Percentiles rank a stretch among this genome's conserved stretches.
phyloP scores from a whole-genome alignment of 2,329 filamentous ascomycete genomes.

The Colletotrichum sublineola region DNA sequence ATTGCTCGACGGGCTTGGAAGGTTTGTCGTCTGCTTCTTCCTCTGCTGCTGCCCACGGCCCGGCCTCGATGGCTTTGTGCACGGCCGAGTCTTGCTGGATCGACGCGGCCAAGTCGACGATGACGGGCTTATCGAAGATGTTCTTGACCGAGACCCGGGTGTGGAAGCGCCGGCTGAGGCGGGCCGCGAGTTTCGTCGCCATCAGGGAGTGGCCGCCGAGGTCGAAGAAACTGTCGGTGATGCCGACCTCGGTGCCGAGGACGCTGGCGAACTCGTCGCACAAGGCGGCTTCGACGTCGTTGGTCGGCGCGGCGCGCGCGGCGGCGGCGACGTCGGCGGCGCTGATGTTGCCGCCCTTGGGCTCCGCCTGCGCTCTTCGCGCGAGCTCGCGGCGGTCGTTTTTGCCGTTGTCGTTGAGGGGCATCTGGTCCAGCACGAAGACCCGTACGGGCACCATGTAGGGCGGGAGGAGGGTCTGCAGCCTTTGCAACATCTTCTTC shows the following conservation, averaged over 20 bases:
- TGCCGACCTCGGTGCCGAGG: constrained; percentile 22
- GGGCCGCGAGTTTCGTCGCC: constrained; percentile 31
- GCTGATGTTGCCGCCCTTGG: not conserved
- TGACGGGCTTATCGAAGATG: constrained; percentile 26
- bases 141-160: constrained; percentile 32
- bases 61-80: not conserved
- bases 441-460: constrained; percentile 43
- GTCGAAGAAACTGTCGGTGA: constrained; percentile 35
- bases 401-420: constrained; percentile 42
- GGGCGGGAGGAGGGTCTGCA: constrained; percentile 36
- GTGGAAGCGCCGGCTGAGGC: constrained; percentile 21
- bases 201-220: constrained; percentile 35
- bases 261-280: constrained; percentile 31
- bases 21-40: not conserved
- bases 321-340: constrained; percentile 3
- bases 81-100: not conserved
- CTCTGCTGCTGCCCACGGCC: too few relatives aligned
- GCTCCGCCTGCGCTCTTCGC: not conserved
- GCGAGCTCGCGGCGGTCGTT: constrained; percentile 39
- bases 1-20: constrained; percentile 40
- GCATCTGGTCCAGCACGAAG: constrained; percentile 36
- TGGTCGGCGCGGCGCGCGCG: not conserved
- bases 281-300: constrained; percentile 21
- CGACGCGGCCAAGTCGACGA: not conserved
- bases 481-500: not conserved